These are phyloP conservation scores for Erysiphe pisi DNA, from an alignment of 2,329 filamentous ascomycete species.

Conservation along the genomic window DNA sequence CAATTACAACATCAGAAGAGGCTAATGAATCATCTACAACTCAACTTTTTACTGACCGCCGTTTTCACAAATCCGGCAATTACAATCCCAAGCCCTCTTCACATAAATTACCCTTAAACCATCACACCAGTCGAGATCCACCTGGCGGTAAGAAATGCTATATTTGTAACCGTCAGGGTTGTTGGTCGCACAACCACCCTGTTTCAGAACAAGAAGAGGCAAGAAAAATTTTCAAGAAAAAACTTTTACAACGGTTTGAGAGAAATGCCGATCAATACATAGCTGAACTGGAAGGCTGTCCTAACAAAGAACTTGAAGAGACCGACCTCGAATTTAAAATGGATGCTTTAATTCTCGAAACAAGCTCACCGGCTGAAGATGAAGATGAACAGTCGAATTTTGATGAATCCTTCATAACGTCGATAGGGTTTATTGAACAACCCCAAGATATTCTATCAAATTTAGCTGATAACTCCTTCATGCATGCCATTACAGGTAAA, in stretches of 20 bases:
- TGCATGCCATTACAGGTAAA: no score
- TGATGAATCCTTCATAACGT: neutral
- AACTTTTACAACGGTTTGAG: neutral
- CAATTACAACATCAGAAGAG: neutral
- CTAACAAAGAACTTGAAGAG: neutral
- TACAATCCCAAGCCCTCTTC: neutral
- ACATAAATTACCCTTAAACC: neutral
- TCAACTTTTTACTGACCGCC: neutral
- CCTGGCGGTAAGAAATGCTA: neutral
- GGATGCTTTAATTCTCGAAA: neutral
- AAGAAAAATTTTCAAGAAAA: neutral
- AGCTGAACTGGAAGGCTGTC: neutral
- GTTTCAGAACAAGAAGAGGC: slow-evolving; percentile 10
- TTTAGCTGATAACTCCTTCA: neutral
- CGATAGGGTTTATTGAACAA: neutral
- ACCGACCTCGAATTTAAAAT: neutral
- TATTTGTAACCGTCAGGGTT: neutral
- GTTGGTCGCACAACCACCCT: neutral
- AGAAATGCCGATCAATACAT: neutral
- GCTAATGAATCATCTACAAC: neutral
- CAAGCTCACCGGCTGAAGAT: neutral
- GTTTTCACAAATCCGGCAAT: neutral
- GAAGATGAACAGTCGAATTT: neutral
- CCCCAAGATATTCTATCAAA: neutral
- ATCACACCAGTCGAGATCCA: neutral